Conservation (phyloP, 2,329 filamentous ascomycete species). For the Cadophora malorum region DNA sequence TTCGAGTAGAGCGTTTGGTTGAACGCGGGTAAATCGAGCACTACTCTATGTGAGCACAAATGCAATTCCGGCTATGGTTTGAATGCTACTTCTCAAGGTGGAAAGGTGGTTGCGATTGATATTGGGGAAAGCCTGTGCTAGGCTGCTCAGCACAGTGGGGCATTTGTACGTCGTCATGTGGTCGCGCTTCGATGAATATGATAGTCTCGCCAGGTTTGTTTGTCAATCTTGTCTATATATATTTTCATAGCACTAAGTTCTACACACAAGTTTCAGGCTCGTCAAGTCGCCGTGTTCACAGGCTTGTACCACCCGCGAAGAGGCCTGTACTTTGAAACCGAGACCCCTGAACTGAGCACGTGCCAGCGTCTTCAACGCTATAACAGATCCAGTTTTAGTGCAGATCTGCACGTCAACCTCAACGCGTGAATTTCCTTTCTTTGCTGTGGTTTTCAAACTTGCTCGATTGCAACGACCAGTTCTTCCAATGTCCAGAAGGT, state of each 20-base stretch:
- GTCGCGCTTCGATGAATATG: too few species aligned
- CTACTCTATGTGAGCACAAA: slow-evolving; percentile 10
- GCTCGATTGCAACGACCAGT: not conserved
- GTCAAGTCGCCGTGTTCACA: not conserved
- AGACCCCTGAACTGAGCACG: slow-evolving; percentile 1
- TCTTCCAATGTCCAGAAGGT: not conserved
- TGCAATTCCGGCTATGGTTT: not conserved
- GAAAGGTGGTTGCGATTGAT: not conserved
- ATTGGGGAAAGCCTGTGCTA: not conserved
- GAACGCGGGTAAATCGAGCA: not conserved
- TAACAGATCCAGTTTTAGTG: slow-evolving; percentile 11
- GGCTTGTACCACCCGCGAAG: not conserved
- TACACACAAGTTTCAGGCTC: not conserved
- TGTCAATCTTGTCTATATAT: not conserved
- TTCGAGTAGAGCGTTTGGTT: too few species aligned
- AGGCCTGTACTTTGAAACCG: not conserved
- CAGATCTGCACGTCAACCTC: slow-evolving; percentile 16
- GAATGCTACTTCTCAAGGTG: slow-evolving; percentile 6
- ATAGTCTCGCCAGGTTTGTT: too few species aligned
- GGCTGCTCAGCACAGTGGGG: not conserved
- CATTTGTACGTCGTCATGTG: too few species aligned
- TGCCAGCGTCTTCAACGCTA: slow-evolving; percentile 8
- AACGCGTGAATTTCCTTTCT: not conserved
- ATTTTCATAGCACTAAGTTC: not conserved
- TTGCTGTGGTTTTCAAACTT: not conserved